Evolutionary conservation across 345 rosid species (phyloP), one percentile per base, ranked within the genome.

Genomic region (Barbarea vulgaris): DNA sequence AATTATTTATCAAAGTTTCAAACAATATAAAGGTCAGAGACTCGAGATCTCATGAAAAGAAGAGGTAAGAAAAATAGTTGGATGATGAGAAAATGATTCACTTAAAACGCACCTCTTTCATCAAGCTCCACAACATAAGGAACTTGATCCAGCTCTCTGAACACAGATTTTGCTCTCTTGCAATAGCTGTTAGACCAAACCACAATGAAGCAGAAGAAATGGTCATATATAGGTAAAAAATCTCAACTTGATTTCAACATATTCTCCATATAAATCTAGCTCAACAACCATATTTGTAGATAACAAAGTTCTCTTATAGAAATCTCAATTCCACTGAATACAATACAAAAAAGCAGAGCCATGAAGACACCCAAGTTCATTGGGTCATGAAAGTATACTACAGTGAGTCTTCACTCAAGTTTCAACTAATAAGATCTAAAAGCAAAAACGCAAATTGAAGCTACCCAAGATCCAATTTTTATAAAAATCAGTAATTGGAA

Each of bases 101-200:
- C 24, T 22, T 25, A 52, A 79, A 79, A 75, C 77, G 51, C 58
- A 93, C 98, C 95, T 88, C 91, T 90, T 69, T 89, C 82, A 64
- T 94, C 89, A 69, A 94, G 92, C 88, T 94, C 97, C 7, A 94
- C 83, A 65, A 94, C 91, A 79, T 85, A 70, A 4, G 97, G 96
- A 60, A 58, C 79, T 75, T 83, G 81, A 65, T 88, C 80, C 78
- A 94, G 79, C 82, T 91, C 93, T 57, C 81, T 83, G 85, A 94
- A 91, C 31, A 91, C 91, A 77, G 87, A 83, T 79, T 94, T 94
- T 4, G 96, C 96, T 82, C 64, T 88, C 78, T 64, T 84, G 86
- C 96, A 94, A 67, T 85, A 91, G 76, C 97, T 94, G 84, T 81
- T 74, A 2, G 24, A 75, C 51, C 69, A 60, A 48, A 31, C 41